These are phyloP conservation scores for Fusarium heterosporum DNA, from an alignment of 2,329 filamentous ascomycete genomes.

Conservation along the genomic window DNA sequence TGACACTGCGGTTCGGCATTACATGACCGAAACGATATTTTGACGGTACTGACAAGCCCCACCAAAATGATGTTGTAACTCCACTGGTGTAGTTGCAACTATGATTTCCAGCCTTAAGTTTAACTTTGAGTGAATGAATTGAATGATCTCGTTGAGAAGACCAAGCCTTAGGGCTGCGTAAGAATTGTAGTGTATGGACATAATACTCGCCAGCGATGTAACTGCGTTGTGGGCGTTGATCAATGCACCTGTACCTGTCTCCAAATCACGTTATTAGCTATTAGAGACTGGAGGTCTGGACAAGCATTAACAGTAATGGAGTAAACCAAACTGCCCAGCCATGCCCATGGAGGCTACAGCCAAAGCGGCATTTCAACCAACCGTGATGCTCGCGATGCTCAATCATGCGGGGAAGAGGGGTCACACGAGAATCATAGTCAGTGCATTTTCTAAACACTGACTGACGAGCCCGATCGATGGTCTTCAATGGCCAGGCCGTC, in stretches of 20 bases:
- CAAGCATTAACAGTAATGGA: constrained; percentile 16
- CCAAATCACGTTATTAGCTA: constrained; percentile 17
- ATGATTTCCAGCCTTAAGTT: constrained; percentile 25
- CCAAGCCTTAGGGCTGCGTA: constrained; percentile 21
- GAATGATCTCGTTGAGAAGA: constrained; percentile 9
- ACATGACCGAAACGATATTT: constrained; percentile 35
- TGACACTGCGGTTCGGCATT: constrained; percentile 29
- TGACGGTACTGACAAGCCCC: constrained; percentile 12
- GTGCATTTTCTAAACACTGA: constrained; percentile 32
- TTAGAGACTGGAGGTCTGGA: constrained; percentile 5
- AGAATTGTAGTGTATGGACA: constrained; percentile 12
- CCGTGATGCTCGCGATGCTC: constrained; percentile 43
- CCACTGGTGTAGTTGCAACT: constrained; percentile 30
- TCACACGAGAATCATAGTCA: constrained; percentile 46
- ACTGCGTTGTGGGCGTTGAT: constrained; percentile 23
- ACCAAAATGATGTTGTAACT: constrained; percentile 34
- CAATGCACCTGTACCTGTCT: constrained; percentile 27
- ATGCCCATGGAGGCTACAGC: constrained; percentile 26
- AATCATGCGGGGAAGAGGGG: constrained; percentile 46
- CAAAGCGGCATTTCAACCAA: constrained; percentile 36
- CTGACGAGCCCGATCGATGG: constrained; percentile 38
- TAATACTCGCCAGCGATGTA: constrained; percentile 31
- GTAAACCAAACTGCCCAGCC: constrained; percentile 16
- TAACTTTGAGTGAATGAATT: constrained; percentile 3
- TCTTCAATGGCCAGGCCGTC: constrained; percentile 38